Evolutionary conservation across 257 asterid species (phyloP).

Genomic region (Gentiana dahurica): DNA sequence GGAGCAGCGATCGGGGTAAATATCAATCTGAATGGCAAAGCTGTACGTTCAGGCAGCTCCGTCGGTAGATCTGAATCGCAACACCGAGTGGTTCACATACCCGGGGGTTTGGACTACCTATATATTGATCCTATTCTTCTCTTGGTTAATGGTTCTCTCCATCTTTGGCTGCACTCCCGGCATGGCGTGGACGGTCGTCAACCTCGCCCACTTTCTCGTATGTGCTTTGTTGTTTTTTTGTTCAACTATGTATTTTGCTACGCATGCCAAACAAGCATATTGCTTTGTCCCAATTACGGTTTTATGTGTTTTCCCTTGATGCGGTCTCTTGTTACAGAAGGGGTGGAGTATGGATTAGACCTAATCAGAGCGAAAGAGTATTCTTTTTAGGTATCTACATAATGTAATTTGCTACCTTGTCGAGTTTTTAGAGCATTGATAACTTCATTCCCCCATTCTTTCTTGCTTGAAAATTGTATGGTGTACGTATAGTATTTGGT

Average conservation of each 20-base stretch:
- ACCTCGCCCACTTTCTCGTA: slow-evolving; percentile 69
- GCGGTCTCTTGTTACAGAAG: no score
- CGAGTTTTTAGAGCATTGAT: no score
- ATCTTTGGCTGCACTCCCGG: slow-evolving; percentile 79
- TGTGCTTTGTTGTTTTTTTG: background rate
- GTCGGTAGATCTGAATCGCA: slow-evolving; percentile 82
- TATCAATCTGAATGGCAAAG: slow-evolving; percentile 37
- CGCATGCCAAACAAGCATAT: no score
- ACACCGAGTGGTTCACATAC: slow-evolving; percentile 93
- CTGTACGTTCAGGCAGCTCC: slow-evolving; percentile 76
- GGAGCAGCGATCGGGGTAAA: background rate
- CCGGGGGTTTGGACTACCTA: slow-evolving; percentile 98
- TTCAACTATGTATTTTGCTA: background rate
- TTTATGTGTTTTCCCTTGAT: no score
- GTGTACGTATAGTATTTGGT: no score
- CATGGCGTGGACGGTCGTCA: slow-evolving; percentile 89
- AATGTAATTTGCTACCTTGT: no score
- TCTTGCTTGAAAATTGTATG: no score
- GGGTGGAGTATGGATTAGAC: no score
- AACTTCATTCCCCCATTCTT: no score
- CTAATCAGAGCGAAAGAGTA: no score
- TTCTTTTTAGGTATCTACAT: no score
- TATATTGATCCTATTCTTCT: slow-evolving; percentile 72
- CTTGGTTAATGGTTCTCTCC: slow-evolving; percentile 78
- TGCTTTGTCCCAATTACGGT: no score